These are phyloP conservation scores for Mercurialis annua DNA, from an alignment of 345 rosid genomes.

Conservation along the genomic window DNA sequence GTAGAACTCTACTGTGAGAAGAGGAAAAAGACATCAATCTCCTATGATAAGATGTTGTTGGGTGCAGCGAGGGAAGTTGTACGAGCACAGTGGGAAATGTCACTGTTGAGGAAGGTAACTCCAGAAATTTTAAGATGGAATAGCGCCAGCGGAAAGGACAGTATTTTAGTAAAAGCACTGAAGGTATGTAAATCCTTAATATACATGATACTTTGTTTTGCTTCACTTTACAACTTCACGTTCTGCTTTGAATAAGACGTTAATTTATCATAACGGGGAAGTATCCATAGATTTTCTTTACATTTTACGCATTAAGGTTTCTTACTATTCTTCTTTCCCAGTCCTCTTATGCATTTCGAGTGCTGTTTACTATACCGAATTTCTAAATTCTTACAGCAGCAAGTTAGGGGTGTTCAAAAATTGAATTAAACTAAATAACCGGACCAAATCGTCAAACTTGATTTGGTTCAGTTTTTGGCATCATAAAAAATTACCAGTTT, in stretches of 20 bases:
- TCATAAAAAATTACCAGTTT: too few relatives aligned
- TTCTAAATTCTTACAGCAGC: slow-evolving; percentile 5
- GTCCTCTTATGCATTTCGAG: background rate
- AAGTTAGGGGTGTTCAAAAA: too few relatives aligned
- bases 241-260: background rate
- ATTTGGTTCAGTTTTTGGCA: too few relatives aligned
- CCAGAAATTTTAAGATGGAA: slow-evolving; percentile 44
- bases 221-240: background rate
- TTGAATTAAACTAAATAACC: too few relatives aligned
- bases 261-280: background rate
- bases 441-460: too few relatives aligned
- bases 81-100: slow-evolving; percentile 50
- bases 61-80: slow-evolving; percentile 59
- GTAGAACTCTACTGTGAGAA: slow-evolving; percentile 47
- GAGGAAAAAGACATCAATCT: slow-evolving; percentile 45
- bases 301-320: background rate
- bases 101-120: slow-evolving; percentile 36
- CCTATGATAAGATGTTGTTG: slow-evolving; percentile 62
- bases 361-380: background rate
- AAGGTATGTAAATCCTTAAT: slow-evolving; percentile 38
- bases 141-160: slow-evolving; percentile 47
- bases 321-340: background rate
- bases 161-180: slow-evolving; percentile 51
- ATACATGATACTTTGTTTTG: background rate
- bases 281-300: background rate